Evolutionary conservation across 2,329 filamentous ascomycete genomes (phyloP).

Genomic region (Sporothrix schenckii): DNA sequence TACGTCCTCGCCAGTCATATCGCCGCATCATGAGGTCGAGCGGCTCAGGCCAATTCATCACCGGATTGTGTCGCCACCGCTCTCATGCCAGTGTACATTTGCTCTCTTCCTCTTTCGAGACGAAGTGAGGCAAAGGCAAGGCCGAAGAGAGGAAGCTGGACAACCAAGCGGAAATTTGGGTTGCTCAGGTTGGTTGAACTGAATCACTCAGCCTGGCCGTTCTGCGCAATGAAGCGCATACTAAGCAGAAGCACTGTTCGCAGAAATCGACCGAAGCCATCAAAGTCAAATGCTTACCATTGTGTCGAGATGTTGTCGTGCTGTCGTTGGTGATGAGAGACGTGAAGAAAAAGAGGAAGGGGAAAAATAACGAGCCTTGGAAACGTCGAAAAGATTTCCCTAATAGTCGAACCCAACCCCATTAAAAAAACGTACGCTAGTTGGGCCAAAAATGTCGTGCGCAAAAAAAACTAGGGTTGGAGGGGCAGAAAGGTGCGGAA

Average conservation of each 20-base stretch:
- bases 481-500: slow-evolving; percentile 34
- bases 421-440: slow-evolving; percentile 27
- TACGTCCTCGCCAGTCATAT: not conserved
- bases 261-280: slow-evolving; percentile 42
- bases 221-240: slow-evolving; percentile 36
- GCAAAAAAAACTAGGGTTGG: slow-evolving; percentile 36
- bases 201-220: slow-evolving; percentile 34
- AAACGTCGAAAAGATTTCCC: slow-evolving; percentile 25
- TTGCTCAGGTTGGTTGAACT: slow-evolving; percentile 31
- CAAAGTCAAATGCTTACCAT: slow-evolving; percentile 63
- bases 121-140: slow-evolving; percentile 41
- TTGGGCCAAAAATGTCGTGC: slow-evolving; percentile 30
- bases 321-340: slow-evolving; percentile 40
- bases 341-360: slow-evolving; percentile 38
- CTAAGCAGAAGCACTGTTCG: slow-evolving; percentile 40
- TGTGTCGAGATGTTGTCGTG: slow-evolving; percentile 52
- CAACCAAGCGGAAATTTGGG: slow-evolving; percentile 31
- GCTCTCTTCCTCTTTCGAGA: slow-evolving; percentile 44
- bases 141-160: slow-evolving; percentile 32
- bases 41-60: slow-evolving; percentile 69
- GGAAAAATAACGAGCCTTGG: slow-evolving; percentile 6
- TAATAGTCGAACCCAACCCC: not conserved
- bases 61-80: slow-evolving; percentile 36
- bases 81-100: not conserved
- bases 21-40: slow-evolving; percentile 39